Evolutionary conservation across 2,329 filamentous ascomycete genomes (phyloP).

Genomic region (Microsporum audouinii): DNA sequence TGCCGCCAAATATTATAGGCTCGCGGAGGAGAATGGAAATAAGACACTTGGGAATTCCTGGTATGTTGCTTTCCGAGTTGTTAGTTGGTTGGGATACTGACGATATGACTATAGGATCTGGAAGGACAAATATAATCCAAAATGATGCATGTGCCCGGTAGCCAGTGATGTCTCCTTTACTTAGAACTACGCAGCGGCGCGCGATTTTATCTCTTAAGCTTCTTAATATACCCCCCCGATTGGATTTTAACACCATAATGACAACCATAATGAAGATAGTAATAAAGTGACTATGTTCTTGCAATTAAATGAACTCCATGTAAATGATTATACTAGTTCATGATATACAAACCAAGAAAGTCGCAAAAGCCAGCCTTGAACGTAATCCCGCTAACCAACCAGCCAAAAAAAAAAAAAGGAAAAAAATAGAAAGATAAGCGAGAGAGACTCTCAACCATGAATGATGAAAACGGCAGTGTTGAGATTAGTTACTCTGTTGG

Average conservation of each 20-base stretch:
- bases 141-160: conserved; percentile 19
- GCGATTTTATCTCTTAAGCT: background rate
- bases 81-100: background rate
- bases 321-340: background rate
- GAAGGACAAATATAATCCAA: conserved; percentile 82
- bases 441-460: background rate
- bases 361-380: background rate
- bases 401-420: background rate
- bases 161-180: background rate
- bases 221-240: background rate
- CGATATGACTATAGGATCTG: conserved; percentile 60
- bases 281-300: background rate
- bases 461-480: background rate
- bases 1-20: conserved; percentile 72
- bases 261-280: background rate
- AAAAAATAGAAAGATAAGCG: background rate
- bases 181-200: background rate
- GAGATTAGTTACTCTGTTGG: background rate
- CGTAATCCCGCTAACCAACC: background rate
- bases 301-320: background rate
- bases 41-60: conserved; percentile 91
- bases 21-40: conserved; percentile 76
- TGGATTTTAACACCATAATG: background rate
- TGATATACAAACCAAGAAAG: background rate
- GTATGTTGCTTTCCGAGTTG: conserved; percentile 40